Evolutionary conservation across 2,329 filamentous ascomycete species (phyloP), one percentile per base, ranked within the genome.

Genomic region (Westerdykella aurantiaca): DNA sequence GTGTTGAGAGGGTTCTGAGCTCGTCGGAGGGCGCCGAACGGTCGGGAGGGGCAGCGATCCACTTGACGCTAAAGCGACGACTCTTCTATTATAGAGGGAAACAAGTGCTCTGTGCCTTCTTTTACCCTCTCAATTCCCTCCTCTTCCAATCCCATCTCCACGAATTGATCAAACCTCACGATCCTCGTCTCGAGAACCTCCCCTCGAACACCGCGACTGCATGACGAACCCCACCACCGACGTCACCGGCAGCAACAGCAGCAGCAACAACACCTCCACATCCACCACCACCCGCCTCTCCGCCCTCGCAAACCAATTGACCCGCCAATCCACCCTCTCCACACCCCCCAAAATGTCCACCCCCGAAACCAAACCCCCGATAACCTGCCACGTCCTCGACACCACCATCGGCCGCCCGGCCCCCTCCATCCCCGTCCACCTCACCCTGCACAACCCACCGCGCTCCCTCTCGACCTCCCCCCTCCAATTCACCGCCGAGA

Each of bases 381-480:
- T 93, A 60, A 91, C 87, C 66, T 91, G 86, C 74, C 87, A 93
- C 74, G 80, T 90, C 67, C 86, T 93, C 65, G 86, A 93, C 74
- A 91, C 86, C 10, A 79, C 81, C n/a, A 72, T 78, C 48, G 87
- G 87, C 60, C 77, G 76, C 45, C 87, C 87, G 17, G 87, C 80
- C 13, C 68, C 75, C 44, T 73, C 74, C 49, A 79, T 93, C 57
- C 75, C 76, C 51, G 85, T 90, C 45, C 80, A 77, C 43, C 79
- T 89, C 17, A 69, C 81, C 39, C 63, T 74, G 18, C 49, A 39
- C 52, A 55, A 42, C 51, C 61, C 38, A 63, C 66, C 44, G 60
- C 66, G 45, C 54, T 62, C 69, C 69, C 53, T 72, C 69, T 51
- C 69, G 52, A 48, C 63, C 34, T 60, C 68, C 34, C 58, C 65